These are phyloP conservation scores for Ceratocystiopsis sp. DNA, from an alignment of 2,329 filamentous ascomycete genomes.

Conservation along the genomic window DNA sequence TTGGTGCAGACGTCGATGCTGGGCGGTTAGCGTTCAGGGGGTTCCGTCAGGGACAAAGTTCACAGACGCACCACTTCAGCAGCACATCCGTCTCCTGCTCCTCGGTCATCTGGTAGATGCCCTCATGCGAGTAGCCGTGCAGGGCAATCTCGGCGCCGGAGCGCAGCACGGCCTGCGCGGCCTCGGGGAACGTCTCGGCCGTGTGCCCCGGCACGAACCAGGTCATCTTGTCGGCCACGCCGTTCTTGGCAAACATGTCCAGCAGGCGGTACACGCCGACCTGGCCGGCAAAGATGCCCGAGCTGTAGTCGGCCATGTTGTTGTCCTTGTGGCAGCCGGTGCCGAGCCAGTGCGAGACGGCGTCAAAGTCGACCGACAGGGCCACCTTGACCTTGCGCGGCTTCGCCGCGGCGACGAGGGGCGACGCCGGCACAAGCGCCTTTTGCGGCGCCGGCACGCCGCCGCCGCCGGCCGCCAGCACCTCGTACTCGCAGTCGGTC, in stretches of 20 bases:
- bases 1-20: constrained; percentile 13
- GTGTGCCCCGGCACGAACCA: constrained; percentile 33
- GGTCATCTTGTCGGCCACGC: constrained; percentile 43
- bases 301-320: constrained; percentile 29
- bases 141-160: constrained; percentile 32
- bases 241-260: constrained; percentile 52
- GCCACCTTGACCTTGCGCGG: constrained; percentile 11
- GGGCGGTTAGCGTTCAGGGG: background rate
- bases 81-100: constrained; percentile 62
- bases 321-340: constrained; percentile 31
- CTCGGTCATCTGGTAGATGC: constrained; percentile 37
- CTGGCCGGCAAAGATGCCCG: constrained; percentile 27
- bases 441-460: background rate
- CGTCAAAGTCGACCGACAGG: constrained; percentile 31
- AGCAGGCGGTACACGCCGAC: constrained; percentile 46
- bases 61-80: constrained; percentile 30
- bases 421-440: background rate
- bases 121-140: constrained; percentile 17
- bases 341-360: constrained; percentile 34
- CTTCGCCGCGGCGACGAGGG: background rate
- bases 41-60: too few relatives aligned
- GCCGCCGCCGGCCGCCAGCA: background rate
- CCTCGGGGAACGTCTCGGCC: constrained; percentile 29
- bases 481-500: constrained; percentile 16
- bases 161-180: constrained; percentile 23